Conservation (phyloP, 2,329 filamentous ascomycete genomes). For the Camillea tinctor region DNA sequence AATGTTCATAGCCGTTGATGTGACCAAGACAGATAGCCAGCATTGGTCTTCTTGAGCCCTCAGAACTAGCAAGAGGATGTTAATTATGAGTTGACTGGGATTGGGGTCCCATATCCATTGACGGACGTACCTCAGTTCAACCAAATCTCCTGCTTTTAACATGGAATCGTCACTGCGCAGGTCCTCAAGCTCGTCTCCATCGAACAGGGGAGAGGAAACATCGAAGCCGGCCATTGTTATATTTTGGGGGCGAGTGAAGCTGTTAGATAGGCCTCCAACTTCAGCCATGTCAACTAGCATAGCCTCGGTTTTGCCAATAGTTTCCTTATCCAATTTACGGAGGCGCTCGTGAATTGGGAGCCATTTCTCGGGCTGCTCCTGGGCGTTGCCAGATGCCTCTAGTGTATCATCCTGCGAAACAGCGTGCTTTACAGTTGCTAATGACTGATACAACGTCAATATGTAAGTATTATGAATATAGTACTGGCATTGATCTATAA, state of each 20-base stretch:
- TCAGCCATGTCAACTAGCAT: constrained; percentile 31
- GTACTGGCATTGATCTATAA: not conserved
- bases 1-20: constrained; percentile 51
- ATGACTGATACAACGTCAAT: constrained; percentile 9
- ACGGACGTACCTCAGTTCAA: constrained; percentile 44
- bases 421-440: constrained; percentile 29
- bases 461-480: constrained; percentile 10
- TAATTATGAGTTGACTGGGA: constrained; percentile 3
- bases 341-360: constrained; percentile 41
- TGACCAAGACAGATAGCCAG: constrained; percentile 54
- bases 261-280: constrained; percentile 33
- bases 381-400: constrained; percentile 1
- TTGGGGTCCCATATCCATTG: not conserved
- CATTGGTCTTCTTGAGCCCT: constrained; percentile 44
- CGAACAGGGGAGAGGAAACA: constrained; percentile 32
- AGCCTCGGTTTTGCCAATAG: constrained; percentile 26
- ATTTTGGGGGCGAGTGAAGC: constrained; percentile 36
- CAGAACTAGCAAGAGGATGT: constrained; percentile 24
- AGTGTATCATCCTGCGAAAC: constrained; percentile 1
- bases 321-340: constrained; percentile 40
- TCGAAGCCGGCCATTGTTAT: constrained; percentile 30
- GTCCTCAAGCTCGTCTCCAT: constrained; percentile 38
- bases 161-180: constrained; percentile 32
- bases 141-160: constrained; percentile 46
- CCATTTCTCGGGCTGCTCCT: constrained; percentile 1